Conservation (phyloP, 208 protist species). For the Crithidia thermophila region DNA sequence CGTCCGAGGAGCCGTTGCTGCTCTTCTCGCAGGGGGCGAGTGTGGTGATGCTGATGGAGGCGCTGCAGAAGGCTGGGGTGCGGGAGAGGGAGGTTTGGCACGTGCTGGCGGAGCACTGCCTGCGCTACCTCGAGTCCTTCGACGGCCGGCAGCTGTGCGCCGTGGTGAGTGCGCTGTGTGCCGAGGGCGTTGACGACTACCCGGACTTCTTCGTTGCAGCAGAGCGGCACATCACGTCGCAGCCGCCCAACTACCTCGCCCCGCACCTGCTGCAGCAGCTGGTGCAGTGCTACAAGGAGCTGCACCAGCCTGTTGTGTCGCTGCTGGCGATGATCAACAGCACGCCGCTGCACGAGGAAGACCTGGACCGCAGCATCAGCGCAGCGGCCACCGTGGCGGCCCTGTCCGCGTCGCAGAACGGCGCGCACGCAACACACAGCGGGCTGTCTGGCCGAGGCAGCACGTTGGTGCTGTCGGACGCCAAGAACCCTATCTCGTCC, state of each 20-base stretch:
- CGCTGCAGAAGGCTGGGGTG: conserved; percentile 47
- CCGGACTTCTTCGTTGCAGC: conserved; percentile 79
- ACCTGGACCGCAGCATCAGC: conserved; percentile 27
- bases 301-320: conserved; percentile 64
- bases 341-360: conserved; percentile 18
- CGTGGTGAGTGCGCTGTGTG: conserved; percentile 60
- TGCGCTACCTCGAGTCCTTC: conserved; percentile 62
- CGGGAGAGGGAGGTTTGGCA: conserved; percentile 75
- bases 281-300: conserved; percentile 66
- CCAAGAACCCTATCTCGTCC: background rate
- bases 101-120: conserved; percentile 74
- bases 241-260: conserved; percentile 47
- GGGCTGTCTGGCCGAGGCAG: background rate
- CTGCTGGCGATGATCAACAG: conserved; percentile 47
- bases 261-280: conserved; percentile 58
- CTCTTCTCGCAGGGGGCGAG: conserved; percentile 19
- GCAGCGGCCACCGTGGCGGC: conserved; percentile 25
- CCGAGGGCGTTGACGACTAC: conserved; percentile 56
- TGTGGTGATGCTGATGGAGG: conserved; percentile 55
- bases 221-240: conserved; percentile 62
- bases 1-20: conserved; percentile 5
- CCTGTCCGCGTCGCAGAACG: too few species aligned
- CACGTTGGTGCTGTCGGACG: background rate
- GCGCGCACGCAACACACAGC: background rate
- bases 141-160: conserved; percentile 64